Conservation (phyloP, 352 stramenopile genomes). For the Lagenidium sp. region DNA sequence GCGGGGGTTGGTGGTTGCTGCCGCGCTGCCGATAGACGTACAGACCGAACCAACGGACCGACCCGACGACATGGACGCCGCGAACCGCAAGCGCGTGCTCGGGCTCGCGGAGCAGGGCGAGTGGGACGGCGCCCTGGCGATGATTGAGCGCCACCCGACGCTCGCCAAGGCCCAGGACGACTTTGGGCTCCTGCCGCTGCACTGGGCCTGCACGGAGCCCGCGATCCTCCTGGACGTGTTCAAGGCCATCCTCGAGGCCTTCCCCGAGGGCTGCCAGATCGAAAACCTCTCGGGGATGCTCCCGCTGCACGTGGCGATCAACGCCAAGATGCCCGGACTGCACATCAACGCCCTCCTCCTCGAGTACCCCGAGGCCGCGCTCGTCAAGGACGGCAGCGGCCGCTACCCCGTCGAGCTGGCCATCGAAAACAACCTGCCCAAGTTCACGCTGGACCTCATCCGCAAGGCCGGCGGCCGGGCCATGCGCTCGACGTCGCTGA, state of each 20-base stretch:
- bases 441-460: constrained; percentile 62
- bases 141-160: constrained; percentile 23
- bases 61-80: constrained; percentile 23
- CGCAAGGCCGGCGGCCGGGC: constrained; percentile 40
- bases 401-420: constrained; percentile 58
- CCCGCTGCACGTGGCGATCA: constrained; percentile 74
- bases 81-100: constrained; percentile 32
- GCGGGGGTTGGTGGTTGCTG: too few species aligned
- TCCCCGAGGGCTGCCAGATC: constrained; percentile 39
- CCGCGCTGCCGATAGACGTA: background rate
- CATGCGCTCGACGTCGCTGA: constrained; percentile 26
- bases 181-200: constrained; percentile 77
- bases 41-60: background rate
- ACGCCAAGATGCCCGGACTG: constrained; percentile 47
- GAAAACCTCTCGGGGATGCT: constrained; percentile 77
- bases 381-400: constrained; percentile 44
- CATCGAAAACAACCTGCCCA: constrained; percentile 46
- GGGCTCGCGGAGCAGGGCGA: constrained; percentile 56
- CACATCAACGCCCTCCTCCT: constrained; percentile 49
- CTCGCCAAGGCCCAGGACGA: constrained; percentile 65
- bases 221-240: constrained; percentile 34
- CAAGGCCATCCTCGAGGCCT: constrained; percentile 32
- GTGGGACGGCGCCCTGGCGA: constrained; percentile 38
- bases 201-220: constrained; percentile 75
- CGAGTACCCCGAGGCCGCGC: constrained; percentile 25